phyloP scores from a whole-genome alignment of 1,284 basidiomycete genomes.

The Cutaneotrichosporon cutaneum region DNA sequence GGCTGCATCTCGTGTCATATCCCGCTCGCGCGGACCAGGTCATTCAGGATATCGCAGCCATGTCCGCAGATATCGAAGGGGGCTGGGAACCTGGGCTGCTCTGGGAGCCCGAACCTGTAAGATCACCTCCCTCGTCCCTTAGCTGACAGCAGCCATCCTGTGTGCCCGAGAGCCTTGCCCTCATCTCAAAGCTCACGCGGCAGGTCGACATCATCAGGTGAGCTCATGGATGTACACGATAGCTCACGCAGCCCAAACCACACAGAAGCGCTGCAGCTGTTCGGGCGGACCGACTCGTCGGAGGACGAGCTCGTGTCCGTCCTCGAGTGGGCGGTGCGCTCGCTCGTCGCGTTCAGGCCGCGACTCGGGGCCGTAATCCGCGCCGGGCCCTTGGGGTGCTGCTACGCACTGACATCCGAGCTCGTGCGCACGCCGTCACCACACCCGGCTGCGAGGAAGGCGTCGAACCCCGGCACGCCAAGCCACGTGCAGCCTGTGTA shows the following conservation, averaged over 20 bases:
- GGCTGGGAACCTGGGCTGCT: conserved; percentile 34
- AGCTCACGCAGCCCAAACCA: conserved; percentile 45
- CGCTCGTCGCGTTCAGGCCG: conserved; percentile 23
- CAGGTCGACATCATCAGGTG: conserved; percentile 41
- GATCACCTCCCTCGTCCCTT: no score
- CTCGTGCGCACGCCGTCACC: conserved; percentile 4
- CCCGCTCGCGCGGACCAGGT: conserved; percentile 26
- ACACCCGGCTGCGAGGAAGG: conserved; percentile 2
- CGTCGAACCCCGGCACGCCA: neutral
- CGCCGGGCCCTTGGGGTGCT: conserved; percentile 34
- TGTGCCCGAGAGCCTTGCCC: conserved; percentile 28
- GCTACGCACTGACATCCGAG: conserved; percentile 27
- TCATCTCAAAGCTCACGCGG: conserved; percentile 22
- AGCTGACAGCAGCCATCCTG: conserved; percentile 23
- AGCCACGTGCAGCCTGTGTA: conserved; percentile 19
- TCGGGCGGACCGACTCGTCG: conserved; percentile 21
- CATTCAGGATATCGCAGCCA: conserved; percentile 26
- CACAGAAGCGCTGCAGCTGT: conserved; percentile 42
- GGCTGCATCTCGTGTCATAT: conserved; percentile 41
- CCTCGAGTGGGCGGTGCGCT: conserved; percentile 23
- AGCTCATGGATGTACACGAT: neutral
- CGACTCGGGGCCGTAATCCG: conserved; percentile 34
- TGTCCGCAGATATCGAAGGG: conserved; percentile 13
- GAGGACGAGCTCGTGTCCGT: conserved; percentile 7
- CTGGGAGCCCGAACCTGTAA: conserved; percentile 47